Percentiles rank a stretch among this genome's conserved stretches.
Evolutionary conservation across 805 yeast genomes (phyloP).

Genomic region (Kregervanrija fluxuum): DNA sequence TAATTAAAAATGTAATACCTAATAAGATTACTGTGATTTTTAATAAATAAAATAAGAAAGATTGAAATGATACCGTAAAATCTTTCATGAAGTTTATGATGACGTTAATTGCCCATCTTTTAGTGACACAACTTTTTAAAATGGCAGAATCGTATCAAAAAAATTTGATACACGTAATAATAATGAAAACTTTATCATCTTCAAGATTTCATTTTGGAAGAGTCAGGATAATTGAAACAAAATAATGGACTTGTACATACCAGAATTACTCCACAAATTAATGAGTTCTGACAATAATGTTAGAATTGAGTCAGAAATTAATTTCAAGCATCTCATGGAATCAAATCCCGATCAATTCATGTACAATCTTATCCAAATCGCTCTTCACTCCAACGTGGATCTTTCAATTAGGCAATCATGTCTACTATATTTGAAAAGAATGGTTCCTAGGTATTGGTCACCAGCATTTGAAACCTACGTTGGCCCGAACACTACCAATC

Average conservation of each 20-base stretch:
- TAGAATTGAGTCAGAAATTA: constrained; percentile 47
- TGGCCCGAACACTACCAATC: constrained; percentile 48
- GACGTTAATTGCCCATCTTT: not conserved
- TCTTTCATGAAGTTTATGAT: constrained; percentile 1
- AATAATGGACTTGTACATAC: too few species aligned
- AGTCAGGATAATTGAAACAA: too few species aligned
- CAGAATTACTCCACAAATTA: constrained; percentile 12
- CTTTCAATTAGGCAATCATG: constrained; percentile 51
- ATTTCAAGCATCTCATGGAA: constrained; percentile 35
- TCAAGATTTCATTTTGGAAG: too few species aligned
- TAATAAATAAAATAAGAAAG: too few species aligned
- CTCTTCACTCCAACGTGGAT: constrained; percentile 24
- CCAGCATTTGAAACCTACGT: constrained; percentile 69
- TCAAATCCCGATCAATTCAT: constrained; percentile 44
- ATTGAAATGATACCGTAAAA: constrained; percentile 1
- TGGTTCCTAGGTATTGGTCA: constrained; percentile 74
- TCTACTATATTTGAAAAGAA: constrained; percentile 56
- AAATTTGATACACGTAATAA: too few species aligned
- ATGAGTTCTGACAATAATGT: constrained; percentile 39
- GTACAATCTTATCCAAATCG: constrained; percentile 35
- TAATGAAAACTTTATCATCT: too few species aligned
- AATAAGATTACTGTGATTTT: too few species aligned
- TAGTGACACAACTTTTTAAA: too few species aligned
- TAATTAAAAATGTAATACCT: not conserved
- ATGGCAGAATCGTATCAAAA: too few species aligned